Base-by-base conservation (phyloP, 1,139 yeast genomes). In the Debaryomyces coudertii region DNA sequence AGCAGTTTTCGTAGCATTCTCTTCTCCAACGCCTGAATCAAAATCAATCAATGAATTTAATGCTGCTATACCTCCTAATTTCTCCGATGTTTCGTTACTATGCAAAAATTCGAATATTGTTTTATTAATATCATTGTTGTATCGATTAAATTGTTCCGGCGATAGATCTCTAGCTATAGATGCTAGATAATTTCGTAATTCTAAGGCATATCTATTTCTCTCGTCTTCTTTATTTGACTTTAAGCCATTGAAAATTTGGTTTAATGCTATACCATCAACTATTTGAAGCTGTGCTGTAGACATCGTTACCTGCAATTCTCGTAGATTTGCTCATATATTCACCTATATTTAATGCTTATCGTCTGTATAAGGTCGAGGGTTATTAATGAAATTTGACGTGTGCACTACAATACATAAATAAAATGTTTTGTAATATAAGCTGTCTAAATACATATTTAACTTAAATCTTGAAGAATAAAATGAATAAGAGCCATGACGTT, bases 41-140 rank as follows among this genome's bases (percentile, higher is more conserved):
- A 86, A 86, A 53, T 85, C 90, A 46, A 93, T 88, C 53, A 93
- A 76, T 11, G 95, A 83, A 65, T 90, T 95, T 49, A 93, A 85
- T 7, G 97, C 98, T 12, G 90, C 80, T 33, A 92, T 86, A 30
- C 97, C 98, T 8, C 98, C 98, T 34, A 92, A 76, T 52, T 88
- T 85, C 53, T 87, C 90, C 27, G 77, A 68, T 1, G 85, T 70
- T 54, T 87, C 93, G 9, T 83, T 79, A 8, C 93, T 83, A 55
- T 90, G 90, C 42, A 90, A 79, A 45, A 90, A 74, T 61, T 89
- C 97, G 63, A 90, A 92, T 25, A 93, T 89, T 50, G 87, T 82
- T 61, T 90, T 88, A 69, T 92, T 90, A 52, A 93, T 85, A 51
- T 87, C 95, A 61, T 87, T 90, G 64, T 87, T 89, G 64, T 87